Base-by-base conservation (phyloP, 192 early-diverging fungal species). In the Dissophora globulifera region DNA sequence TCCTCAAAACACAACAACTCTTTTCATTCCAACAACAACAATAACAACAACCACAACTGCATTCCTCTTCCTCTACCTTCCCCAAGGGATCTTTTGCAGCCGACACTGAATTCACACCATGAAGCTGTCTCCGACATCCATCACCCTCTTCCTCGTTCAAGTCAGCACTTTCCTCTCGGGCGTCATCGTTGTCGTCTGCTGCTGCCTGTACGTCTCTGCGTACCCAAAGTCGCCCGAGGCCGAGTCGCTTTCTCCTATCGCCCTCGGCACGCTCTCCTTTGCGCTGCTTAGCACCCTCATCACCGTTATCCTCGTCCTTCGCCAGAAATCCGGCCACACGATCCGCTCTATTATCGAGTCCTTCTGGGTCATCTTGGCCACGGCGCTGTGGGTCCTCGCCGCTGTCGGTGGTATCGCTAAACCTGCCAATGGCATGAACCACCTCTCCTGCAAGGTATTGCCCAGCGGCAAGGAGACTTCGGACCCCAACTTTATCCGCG, bases 71-170 rank as follows among this genome's bases (percentile, higher is more conserved):
- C 16, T 19, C 10, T 47, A 31, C 19, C 42, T 38, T 38, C 13
- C 35, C 35, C 55, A 57, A 47, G 20, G 45, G 20, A 47, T 61
- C 23, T 27, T 27, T 58, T 27, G 17, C 3, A 19, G 20, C n/a
- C n/a, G n/a, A n/a, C n/a, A n/a, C n/a, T n/a, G n/a, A n/a, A 12
- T 53, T 25, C 32, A 20, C 20, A 25, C 40, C 42, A 62, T 69
- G 67, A 46, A 35, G 10, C 67, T 69, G 19, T 27, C 58, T 41
- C 67, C 67, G 23, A 61, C 67, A n/a, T 69, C 67, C 58, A 69
- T 69, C 40, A 54, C 67, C 16, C 58, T 69, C 20, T 69, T 52
- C 22, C 20, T 69, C 19, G 51, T 69, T 23, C 58, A 69, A 32
- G 61, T 69, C 50, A 42, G 38, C 38, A 61, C 67, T 15, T 55